Evolutionary conservation across 2,329 filamentous ascomycete genomes (phyloP).

Genomic region (Dothideomycetidae sp.): DNA sequence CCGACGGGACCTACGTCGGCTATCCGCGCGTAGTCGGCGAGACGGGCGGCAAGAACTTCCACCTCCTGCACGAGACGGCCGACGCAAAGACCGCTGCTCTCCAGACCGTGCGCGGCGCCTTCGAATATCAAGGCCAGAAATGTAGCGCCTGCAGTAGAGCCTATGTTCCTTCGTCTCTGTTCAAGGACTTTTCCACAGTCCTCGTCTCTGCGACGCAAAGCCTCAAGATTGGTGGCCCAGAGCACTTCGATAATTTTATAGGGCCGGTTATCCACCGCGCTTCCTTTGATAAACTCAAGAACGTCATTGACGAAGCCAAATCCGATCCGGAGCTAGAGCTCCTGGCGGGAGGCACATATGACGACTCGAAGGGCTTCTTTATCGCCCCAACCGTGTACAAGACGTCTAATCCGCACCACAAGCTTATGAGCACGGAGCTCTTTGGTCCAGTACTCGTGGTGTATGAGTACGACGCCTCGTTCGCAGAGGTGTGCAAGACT

Average conservation of each 20-base stretch:
- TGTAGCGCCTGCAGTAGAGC: slow-evolving; percentile 71
- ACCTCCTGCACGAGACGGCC: slow-evolving; percentile 63
- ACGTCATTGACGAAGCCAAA: slow-evolving; percentile 68
- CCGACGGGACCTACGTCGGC: slow-evolving; percentile 64
- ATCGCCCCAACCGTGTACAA: slow-evolving; percentile 72
- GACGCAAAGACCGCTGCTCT: slow-evolving; percentile 65
- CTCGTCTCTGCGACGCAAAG: slow-evolving; percentile 54
- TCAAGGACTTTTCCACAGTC: slow-evolving; percentile 54
- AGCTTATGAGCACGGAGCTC: slow-evolving; percentile 61
- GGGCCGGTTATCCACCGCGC: slow-evolving; percentile 74
- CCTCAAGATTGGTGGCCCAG: slow-evolving; percentile 57
- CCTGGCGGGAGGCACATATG: slow-evolving; percentile 61
- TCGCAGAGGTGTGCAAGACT: slow-evolving; percentile 44
- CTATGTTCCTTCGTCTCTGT: slow-evolving; percentile 64
- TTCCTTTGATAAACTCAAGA: slow-evolving; percentile 66
- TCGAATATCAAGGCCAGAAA: slow-evolving; percentile 86
- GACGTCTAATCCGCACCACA: slow-evolving; percentile 58
- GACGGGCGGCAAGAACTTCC: slow-evolving; percentile 90
- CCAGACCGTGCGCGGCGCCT: slow-evolving; percentile 73
- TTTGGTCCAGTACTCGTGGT: slow-evolving; percentile 66
- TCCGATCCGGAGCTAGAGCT: slow-evolving; percentile 58
- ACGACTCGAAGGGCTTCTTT: slow-evolving; percentile 66
- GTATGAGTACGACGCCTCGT: slow-evolving; percentile 60
- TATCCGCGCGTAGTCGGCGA: slow-evolving; percentile 86
- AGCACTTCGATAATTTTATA: slow-evolving; percentile 63